Conservation (phyloP, 805 yeast species). For the Wickerhamiella slavikovae region DNA sequence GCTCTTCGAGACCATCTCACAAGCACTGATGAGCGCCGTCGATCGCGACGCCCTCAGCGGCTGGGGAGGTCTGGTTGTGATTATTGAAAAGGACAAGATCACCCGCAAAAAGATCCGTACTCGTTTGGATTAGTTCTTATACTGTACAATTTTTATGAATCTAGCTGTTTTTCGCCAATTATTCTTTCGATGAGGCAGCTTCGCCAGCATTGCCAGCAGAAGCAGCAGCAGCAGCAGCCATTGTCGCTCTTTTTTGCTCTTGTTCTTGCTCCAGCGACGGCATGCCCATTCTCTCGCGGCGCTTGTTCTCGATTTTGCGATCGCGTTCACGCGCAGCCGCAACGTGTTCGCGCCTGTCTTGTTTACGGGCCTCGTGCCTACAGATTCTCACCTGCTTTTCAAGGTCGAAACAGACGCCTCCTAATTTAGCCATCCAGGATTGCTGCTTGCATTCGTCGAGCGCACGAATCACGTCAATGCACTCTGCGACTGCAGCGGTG, state of each 20-base stretch:
- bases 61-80: constrained; percentile 94
- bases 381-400: constrained; percentile 65
- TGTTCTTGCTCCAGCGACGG: neutral
- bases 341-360: constrained; percentile 28
- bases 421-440: constrained; percentile 43
- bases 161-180: neutral
- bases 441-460: constrained; percentile 68
- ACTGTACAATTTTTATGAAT: neutral
- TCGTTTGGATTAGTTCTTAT: constrained; percentile 58
- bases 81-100: constrained; percentile 57
- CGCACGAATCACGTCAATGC: constrained; percentile 67
- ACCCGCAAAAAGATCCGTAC: constrained; percentile 73
- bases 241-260: neutral
- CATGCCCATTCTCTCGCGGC: no score
- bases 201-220: neutral
- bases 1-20: constrained; percentile 85
- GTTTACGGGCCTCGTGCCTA: constrained; percentile 57
- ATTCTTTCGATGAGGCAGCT: neutral
- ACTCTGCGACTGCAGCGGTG: constrained; percentile 23
- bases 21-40: constrained; percentile 79
- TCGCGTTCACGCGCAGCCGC: constrained; percentile 35
- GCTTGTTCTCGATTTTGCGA: constrained; percentile 11
- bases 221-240: neutral
- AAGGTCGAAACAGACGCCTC: constrained; percentile 71
- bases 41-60: constrained; percentile 96